Percentiles rank a stretch among this genome's conserved stretches.
phyloP scores from a whole-genome alignment of 2,329 filamentous ascomycete genomes.

The Sclerotiophoma versabilis region DNA sequence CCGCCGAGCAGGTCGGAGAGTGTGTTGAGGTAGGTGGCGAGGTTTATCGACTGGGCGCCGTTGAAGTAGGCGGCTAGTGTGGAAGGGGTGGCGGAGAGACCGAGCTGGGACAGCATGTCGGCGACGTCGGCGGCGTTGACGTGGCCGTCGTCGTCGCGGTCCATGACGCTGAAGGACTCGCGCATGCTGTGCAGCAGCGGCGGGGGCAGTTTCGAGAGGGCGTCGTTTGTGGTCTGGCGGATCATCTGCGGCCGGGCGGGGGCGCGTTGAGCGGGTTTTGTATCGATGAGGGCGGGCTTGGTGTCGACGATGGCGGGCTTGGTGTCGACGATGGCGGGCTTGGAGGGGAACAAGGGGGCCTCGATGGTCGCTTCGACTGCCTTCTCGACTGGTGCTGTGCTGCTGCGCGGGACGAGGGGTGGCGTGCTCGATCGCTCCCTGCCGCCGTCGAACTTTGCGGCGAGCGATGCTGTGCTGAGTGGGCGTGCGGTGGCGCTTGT shows the following conservation, averaged over 20 bases:
- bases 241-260: conserved; percentile 35
- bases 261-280: conserved; percentile 9
- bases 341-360: background rate
- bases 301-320: background rate
- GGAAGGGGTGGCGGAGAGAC: conserved; percentile 74
- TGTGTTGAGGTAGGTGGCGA: conserved; percentile 85
- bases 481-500: conserved; percentile 33
- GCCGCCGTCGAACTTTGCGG: conserved; percentile 48
- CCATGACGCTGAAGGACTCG: conserved; percentile 92
- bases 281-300: background rate
- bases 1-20: conserved; percentile 76
- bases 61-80: conserved; percentile 84
- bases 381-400: conserved; percentile 30
- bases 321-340: background rate
- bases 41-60: conserved; percentile 73
- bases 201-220: conserved; percentile 75
- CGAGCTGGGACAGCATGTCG: conserved; percentile 86
- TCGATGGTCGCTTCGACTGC: background rate
- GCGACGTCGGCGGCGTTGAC: conserved; percentile 84
- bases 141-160: conserved; percentile 83
- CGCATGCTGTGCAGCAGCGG: conserved; percentile 85
- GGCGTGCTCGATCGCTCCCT: conserved; percentile 34
- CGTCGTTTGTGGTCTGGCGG: conserved; percentile 37
- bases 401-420: conserved; percentile 1
- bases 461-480: conserved; percentile 41